These are phyloP conservation scores for Cercospora zeina DNA, from an alignment of 2,329 filamentous ascomycete species.

Conservation along the genomic window DNA sequence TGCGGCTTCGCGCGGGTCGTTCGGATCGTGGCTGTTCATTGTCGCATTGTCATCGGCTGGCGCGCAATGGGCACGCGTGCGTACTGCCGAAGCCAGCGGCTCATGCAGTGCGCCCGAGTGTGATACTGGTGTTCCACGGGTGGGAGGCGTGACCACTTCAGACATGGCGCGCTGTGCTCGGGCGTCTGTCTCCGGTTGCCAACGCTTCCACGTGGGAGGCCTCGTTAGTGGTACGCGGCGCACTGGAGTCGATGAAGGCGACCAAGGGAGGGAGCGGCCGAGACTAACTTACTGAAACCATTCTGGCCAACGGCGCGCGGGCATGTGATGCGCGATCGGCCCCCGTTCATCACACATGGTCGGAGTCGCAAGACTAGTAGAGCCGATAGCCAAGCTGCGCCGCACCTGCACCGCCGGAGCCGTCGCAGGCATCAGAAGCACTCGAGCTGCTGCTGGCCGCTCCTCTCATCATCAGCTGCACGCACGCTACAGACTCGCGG, in stretches of 20 bases:
- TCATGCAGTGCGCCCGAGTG: not conserved
- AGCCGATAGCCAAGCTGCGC: not conserved
- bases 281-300: constrained; percentile 1
- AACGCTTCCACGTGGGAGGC: not conserved
- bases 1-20: not conserved
- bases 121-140: not conserved
- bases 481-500: constrained; percentile 10
- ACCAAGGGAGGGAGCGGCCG: not conserved
- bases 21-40: not conserved
- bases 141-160: not conserved
- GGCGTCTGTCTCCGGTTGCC: not conserved
- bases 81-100: not conserved
- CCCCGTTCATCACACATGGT: not conserved
- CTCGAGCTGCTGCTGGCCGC: constrained; percentile 9
- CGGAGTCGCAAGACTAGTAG: not conserved
- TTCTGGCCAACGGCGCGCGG: constrained; percentile 1
- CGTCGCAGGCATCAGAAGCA: not conserved
- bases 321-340: not conserved
- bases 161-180: not conserved
- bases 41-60: not conserved
- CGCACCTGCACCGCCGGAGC: not conserved
- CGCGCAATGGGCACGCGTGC: constrained; percentile 4
- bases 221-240: not conserved
- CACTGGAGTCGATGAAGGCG: not conserved
- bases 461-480: constrained; percentile 6